phyloP scores from a whole-genome alignment of 192 early-diverging fungal genomes.

The Haplosporangium gracile region DNA sequence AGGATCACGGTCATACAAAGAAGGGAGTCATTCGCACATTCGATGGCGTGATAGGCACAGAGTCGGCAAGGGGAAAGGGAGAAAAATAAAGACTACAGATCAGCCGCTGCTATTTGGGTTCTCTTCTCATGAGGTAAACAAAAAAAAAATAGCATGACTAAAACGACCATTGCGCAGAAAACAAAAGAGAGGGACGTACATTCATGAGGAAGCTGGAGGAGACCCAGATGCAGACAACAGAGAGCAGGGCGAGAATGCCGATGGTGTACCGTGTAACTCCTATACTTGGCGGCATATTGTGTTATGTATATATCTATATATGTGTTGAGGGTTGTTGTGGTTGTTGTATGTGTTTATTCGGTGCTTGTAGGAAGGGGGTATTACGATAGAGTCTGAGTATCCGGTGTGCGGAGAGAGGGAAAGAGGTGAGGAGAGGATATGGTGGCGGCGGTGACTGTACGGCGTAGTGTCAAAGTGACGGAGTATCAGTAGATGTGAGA shows the following conservation, averaged over 20 bases:
- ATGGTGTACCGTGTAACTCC: constrained; percentile 59
- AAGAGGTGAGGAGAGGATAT: too few relatives aligned
- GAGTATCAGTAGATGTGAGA: not conserved
- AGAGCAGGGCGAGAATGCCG: constrained; percentile 70
- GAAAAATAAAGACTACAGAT: constrained; percentile 18
- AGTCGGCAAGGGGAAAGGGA: not conserved
- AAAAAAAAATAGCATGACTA: not conserved
- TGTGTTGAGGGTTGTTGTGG: not conserved
- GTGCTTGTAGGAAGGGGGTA: not conserved
- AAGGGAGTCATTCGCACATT: constrained; percentile 10
- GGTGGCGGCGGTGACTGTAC: not conserved
- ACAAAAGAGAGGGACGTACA: constrained; percentile 32
- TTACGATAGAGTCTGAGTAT: not conserved
- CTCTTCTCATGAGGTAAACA: not conserved
- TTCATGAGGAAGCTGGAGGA: constrained; percentile 80
- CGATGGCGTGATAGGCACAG: constrained; percentile 23
- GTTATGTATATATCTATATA: not conserved
- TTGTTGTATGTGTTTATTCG: not conserved
- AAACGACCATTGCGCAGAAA: not conserved
- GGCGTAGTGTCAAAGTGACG: not conserved
- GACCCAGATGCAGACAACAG: constrained; percentile 84
- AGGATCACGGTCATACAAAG: constrained; percentile 7
- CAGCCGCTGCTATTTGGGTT: not conserved
- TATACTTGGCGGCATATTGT: constrained; percentile 1
- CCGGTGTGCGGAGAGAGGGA: not conserved